These are phyloP conservation scores for Cordyceps farinosa DNA, from an alignment of 2,329 filamentous ascomycete species.

Conservation along the genomic window DNA sequence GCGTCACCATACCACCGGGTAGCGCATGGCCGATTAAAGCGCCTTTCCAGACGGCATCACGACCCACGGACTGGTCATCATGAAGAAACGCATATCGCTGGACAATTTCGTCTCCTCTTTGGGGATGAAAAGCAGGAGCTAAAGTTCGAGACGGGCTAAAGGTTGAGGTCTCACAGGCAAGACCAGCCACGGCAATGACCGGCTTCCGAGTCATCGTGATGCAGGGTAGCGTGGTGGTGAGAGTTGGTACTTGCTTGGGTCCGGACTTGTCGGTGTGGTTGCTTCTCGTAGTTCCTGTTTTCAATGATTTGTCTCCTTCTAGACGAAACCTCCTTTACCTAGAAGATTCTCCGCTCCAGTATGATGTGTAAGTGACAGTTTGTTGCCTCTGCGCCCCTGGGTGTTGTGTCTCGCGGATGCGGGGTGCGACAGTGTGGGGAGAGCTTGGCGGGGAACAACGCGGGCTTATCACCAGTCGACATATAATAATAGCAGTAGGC, in stretches of 20 bases:
- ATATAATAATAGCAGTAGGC: background rate
- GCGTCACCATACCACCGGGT: slow-evolving; percentile 46
- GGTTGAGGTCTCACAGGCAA: slow-evolving; percentile 52
- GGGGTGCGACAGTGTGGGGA: background rate
- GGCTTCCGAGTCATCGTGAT: slow-evolving; percentile 28
- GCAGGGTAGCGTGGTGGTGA: background rate
- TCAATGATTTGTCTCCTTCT: background rate
- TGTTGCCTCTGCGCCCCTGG: background rate
- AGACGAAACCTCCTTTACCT: background rate
- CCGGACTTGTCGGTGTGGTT: background rate
- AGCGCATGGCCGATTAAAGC: slow-evolving; percentile 49
- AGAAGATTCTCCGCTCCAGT: background rate
- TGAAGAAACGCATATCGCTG: slow-evolving; percentile 45
- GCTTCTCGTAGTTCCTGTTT: no score
- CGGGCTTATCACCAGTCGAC: background rate
- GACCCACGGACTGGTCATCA: slow-evolving; percentile 36
- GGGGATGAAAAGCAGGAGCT: slow-evolving; percentile 47
- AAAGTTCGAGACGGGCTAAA: slow-evolving; percentile 49
- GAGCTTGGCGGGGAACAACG: background rate
- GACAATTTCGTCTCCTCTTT: slow-evolving; percentile 40
- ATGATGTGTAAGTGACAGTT: background rate
- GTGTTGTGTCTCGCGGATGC: background rate
- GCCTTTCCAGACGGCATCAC: slow-evolving; percentile 46
- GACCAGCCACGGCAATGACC: slow-evolving; percentile 48
- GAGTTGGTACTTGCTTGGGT: background rate